Base-by-base conservation (phyloP, 2,329 filamentous ascomycete species). In the Cercospora sp. region DNA sequence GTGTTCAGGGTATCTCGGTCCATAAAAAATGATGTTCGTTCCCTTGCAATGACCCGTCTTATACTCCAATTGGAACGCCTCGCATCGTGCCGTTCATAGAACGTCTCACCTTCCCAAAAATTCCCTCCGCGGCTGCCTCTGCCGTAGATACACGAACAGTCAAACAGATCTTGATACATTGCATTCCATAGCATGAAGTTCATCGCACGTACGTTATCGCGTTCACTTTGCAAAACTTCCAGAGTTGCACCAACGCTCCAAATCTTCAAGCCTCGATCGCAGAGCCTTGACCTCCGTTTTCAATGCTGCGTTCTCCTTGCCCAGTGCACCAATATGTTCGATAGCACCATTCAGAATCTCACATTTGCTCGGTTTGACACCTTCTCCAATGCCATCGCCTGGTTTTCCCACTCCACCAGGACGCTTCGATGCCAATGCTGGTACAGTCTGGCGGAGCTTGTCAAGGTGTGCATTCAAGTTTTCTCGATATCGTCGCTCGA, bases 401-500 rank as follows among this genome's bases (percentile, higher is more conserved):
- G 64, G 42, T 60, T 70, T 71, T 18, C 66, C 65, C 20, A 48
- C 65, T 28, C 65, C 71, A 33, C 68, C 69, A 18, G 65, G 58
- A 60, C 68, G 70, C 60, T 67, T 74, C 20, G 69, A 69, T 20
- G 75, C 75, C 40, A 78, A 63, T 4, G 73, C 68, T 4, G 77
- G 76, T 16, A 79, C 74, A 4, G 74, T 74, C 60, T 75, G 70
- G 28, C 77, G 74, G 6, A 79, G 71, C 30, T 75, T 74, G 36
- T 78, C 76, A 30, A 79, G 73, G 63, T 79, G 77, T 8, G 74
- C 71, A 60, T 79, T 79, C 28, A 79, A 73, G 51, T 78, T 79
- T 67, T 79, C 78, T 9, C 78, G 71, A 69, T 79, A 79, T 55
- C 78, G 73, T 33, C 77, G 73, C 67, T 79, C 77, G 31, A 76